Conservation (phyloP, 495 filamentous ascomycete genomes). For the Penicillium herquei region DNA sequence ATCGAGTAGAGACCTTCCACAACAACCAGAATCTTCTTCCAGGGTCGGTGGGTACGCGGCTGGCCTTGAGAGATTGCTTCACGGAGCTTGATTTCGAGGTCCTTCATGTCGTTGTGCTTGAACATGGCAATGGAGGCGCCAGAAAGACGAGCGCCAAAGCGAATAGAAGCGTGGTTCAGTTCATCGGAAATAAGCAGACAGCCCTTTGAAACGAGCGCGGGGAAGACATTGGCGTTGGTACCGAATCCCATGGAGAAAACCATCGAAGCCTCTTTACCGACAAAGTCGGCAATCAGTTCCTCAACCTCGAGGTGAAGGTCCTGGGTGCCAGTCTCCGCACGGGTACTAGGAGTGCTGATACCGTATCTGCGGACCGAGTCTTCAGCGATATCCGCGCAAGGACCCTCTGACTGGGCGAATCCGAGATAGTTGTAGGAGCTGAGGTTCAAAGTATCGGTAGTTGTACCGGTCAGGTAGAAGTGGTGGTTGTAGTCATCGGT, state of each 20-base stretch:
- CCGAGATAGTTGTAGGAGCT: slow-evolving; percentile 99
- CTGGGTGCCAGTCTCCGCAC: slow-evolving; percentile 79
- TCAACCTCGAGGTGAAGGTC: slow-evolving; percentile 89
- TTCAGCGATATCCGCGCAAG: slow-evolving; percentile 92
- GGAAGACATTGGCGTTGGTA: slow-evolving; percentile 89
- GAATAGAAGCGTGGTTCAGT: slow-evolving; percentile 95
- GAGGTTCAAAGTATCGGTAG: slow-evolving; percentile 95
- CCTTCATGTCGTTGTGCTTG: slow-evolving; percentile 93
- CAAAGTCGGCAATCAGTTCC: slow-evolving; percentile 81
- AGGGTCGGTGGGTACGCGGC: slow-evolving; percentile 92
- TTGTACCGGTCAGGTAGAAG: slow-evolving; percentile 84
- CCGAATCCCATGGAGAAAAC: slow-evolving; percentile 98
- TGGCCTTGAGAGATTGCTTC: slow-evolving; percentile 95
- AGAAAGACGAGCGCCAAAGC: slow-evolving; percentile 88
- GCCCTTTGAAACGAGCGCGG: slow-evolving; percentile 85
- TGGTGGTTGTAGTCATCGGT: slow-evolving; percentile 85
- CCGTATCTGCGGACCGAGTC: slow-evolving; percentile 81
- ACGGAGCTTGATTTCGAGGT: slow-evolving; percentile 78
- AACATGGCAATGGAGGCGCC: slow-evolving; percentile 93
- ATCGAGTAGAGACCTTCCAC: slow-evolving; percentile 98
- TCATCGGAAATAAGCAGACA: slow-evolving; percentile 94
- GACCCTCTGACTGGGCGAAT: slow-evolving; percentile 96
- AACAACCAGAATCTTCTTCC: slow-evolving; percentile 97
- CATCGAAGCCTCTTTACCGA: slow-evolving; percentile 91
- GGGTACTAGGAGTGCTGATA: slow-evolving; percentile 73